Evolutionary conservation across 208 protist species (phyloP), one percentile per base, ranked within the genome.

Genomic region (Crithidia thermophila): DNA sequence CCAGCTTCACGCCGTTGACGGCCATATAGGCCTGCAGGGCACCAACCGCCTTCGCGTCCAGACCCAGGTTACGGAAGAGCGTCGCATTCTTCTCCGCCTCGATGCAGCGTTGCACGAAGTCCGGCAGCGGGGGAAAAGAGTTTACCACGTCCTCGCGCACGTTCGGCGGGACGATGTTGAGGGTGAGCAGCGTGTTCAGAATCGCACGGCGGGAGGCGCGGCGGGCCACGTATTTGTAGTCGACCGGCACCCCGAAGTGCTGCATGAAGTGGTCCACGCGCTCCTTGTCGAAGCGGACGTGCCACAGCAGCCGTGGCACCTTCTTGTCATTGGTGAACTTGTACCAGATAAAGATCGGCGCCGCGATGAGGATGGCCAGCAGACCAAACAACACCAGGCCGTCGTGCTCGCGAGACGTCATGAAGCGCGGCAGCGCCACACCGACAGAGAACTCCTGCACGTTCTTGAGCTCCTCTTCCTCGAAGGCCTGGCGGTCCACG

Each of bases 401-500:
- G 79, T 94, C 91, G 60, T 96, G 85, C 70, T 96, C 75, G 33
- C 87, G 84, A n/a, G 86, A 92, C 4, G 83, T 94, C 46, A 96
- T 55, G 58, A 96, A 96, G 42, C 82, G 77, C 18, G 91, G 91
- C 14, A 96, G 85, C n/a, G 88, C 91, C 27, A 96, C 84, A 11
- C 91, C 91, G 39, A 96, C 88, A n/a, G 87, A 74, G 55, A 92
- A 89, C 30, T 91, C 80, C n/a, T 90, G 77, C 3, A 62, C 40
- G 50, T 82, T 92, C 57, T 88, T 80, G 49, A 71, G 60, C 57
- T 94, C 91, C 58, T 96, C 91, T 64, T 95, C 87, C 55, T 96
- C 91, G 72, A 94, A 96, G 36, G 91, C 88, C 45, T 91, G 82
- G n/a, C 86, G 88, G 68, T 96, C 88, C 0, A 94, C 87, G n/a